Evolutionary conservation across 805 yeast species (phyloP).

Genomic region (Starmera amethionina): DNA sequence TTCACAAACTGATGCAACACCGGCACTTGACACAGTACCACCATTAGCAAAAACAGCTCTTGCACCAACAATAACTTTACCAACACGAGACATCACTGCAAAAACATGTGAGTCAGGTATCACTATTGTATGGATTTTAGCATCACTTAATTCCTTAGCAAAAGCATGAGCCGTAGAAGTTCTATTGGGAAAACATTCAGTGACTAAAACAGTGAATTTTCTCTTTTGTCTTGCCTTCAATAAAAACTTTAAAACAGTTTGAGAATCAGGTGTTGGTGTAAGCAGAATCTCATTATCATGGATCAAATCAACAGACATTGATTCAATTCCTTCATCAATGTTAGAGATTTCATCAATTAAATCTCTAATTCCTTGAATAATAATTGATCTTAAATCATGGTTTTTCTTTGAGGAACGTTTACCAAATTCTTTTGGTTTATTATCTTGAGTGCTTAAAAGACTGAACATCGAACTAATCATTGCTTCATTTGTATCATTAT

Average conservation of each 20-base stretch:
- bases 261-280: constrained; percentile 92
- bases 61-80: constrained; percentile 91
- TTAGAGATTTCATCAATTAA: constrained; percentile 84
- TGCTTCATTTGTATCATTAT: constrained; percentile 27
- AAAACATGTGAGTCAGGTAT: constrained; percentile 89
- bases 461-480: constrained; percentile 83
- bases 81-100: constrained; percentile 96
- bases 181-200: constrained; percentile 89
- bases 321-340: constrained; percentile 84
- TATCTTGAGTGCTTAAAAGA: constrained; percentile 46
- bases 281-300: constrained; percentile 82
- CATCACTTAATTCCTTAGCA: constrained; percentile 69
- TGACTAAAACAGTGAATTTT: constrained; percentile 82
- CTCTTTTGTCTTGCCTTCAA: constrained; percentile 82
- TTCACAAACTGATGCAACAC: constrained; percentile 88
- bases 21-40: constrained; percentile 82
- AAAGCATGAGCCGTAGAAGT: constrained; percentile 68
- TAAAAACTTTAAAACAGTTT: constrained; percentile 79
- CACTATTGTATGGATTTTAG: constrained; percentile 81
- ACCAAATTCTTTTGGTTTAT: constrained; percentile 9
- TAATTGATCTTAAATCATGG: constrained; percentile 68
- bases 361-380: constrained; percentile 88
- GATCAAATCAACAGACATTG: constrained; percentile 85
- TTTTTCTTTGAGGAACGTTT: constrained; percentile 18
- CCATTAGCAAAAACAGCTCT: constrained; percentile 93